phyloP scores from a whole-genome alignment of 2,329 filamentous ascomycete species.

The Penicillium glabrum region DNA sequence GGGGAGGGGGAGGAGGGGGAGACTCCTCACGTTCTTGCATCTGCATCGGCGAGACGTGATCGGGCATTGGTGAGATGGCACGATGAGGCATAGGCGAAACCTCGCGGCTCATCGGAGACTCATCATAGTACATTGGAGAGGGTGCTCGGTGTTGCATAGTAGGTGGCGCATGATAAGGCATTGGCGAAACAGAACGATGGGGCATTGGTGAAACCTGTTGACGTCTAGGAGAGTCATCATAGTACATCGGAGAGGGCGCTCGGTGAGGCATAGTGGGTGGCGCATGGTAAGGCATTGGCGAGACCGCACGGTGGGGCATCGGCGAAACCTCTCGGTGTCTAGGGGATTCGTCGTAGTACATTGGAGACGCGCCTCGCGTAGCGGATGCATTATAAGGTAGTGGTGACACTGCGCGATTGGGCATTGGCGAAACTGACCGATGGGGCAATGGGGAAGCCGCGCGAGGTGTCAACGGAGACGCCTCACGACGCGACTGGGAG shows the following conservation, averaged over 20 bases:
- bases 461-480: not conserved
- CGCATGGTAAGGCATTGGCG: not conserved
- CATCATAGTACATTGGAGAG: slow-evolving; percentile 6
- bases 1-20: slow-evolving; percentile 80
- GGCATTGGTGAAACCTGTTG: not conserved
- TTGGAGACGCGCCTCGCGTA: not conserved
- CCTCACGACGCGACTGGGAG: not conserved
- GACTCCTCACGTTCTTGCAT: slow-evolving; percentile 62
- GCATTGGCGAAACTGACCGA: not conserved
- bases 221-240: slow-evolving; percentile 1
- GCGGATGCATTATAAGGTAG: not conserved
- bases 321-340: not conserved
- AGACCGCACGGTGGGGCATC: not conserved
- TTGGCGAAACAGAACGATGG: not conserved
- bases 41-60: slow-evolving; percentile 21
- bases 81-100: not conserved
- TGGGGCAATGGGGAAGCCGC: slow-evolving; percentile 5
- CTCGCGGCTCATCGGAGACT: slow-evolving; percentile 24
- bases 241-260: not conserved
- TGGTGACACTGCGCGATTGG: not conserved
- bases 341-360: not conserved
- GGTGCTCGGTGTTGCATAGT: not conserved
- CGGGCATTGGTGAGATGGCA: not conserved
- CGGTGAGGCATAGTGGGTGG: not conserved
- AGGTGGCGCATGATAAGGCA: slow-evolving; percentile 1